Percentiles rank a stretch among this genome's conserved stretches.
phyloP scores from a whole-genome alignment of 1,284 basidiomycete species.

The Mycena citricolor region DNA sequence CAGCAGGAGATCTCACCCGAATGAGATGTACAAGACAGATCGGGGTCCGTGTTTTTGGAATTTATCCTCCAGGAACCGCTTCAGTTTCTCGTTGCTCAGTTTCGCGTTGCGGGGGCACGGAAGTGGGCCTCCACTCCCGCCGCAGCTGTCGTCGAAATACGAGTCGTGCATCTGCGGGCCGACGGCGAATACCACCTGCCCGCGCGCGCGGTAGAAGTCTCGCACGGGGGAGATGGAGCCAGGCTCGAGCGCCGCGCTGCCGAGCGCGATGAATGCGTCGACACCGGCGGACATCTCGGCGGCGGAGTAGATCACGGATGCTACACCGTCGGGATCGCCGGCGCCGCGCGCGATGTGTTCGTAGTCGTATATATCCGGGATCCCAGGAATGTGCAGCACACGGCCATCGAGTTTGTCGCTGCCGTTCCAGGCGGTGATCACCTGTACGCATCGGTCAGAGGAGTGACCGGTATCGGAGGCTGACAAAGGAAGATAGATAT shows the following conservation, averaged over 20 bases:
- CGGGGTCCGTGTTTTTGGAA: conserved; percentile 5
- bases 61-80: conserved; percentile 11
- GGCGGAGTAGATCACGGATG: background rate
- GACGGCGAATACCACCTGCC: conserved; percentile 15
- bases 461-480: background rate
- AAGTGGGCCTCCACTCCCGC: background rate
- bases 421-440: conserved; percentile 8
- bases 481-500: background rate
- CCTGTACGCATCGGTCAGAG: conserved; percentile 4
- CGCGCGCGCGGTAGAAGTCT: conserved; percentile 2
- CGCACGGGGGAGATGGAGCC: conserved; percentile 3
- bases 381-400: conserved; percentile 3
- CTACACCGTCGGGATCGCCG: background rate
- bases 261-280: conserved; percentile 8
- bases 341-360: conserved; percentile 5
- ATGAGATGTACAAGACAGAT: conserved; percentile 20
- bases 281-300: conserved; percentile 3
- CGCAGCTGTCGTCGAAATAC: background rate
- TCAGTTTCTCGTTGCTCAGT: conserved; percentile 1
- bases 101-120: no score
- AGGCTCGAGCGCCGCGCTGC: conserved; percentile 5
- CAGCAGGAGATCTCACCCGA: no score
- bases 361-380: conserved; percentile 18
- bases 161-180: conserved; percentile 11
- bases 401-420: conserved; percentile 4